These are phyloP conservation scores for Apiospora marii DNA, from an alignment of 2,329 filamentous ascomycete species.

Conservation along the genomic window DNA sequence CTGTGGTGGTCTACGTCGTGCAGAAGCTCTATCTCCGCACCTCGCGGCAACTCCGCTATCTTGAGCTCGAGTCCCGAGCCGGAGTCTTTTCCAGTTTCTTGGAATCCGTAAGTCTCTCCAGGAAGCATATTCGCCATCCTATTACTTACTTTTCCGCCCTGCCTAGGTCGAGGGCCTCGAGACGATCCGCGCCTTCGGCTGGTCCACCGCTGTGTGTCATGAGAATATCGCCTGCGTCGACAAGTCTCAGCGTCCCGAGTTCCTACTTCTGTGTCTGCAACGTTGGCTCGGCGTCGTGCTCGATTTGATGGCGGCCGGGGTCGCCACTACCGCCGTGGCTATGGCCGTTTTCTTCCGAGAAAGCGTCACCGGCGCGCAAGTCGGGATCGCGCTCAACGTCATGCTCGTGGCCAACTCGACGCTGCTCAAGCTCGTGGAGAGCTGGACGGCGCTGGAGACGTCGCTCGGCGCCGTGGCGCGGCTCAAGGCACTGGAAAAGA, in stretches of 20 bases:
- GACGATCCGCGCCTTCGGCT: constrained; percentile 58
- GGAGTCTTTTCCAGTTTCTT: constrained; percentile 50
- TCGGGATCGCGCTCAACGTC: constrained; percentile 47
- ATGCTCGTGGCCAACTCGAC: constrained; percentile 46
- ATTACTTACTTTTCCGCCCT: too few species aligned
- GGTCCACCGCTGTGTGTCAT: constrained; percentile 41
- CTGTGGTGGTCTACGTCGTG: constrained; percentile 51
- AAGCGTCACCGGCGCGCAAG: constrained; percentile 37
- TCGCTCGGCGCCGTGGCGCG: constrained; percentile 46
- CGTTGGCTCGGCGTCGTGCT: constrained; percentile 61
- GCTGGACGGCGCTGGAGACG: constrained; percentile 46
- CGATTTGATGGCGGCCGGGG: constrained; percentile 55
- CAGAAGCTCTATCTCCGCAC: constrained; percentile 62
- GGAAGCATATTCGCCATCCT: too few species aligned
- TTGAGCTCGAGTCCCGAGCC: constrained; percentile 63
- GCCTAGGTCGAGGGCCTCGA: background rate
- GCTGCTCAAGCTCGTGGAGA: constrained; percentile 42
- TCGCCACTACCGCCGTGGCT: constrained; percentile 48
- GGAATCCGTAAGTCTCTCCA: constrained; percentile 37
- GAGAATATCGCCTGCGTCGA: constrained; percentile 46
- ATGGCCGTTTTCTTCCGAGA: constrained; percentile 37
- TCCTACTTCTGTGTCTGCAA: constrained; percentile 58
- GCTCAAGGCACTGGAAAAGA: constrained; percentile 40
- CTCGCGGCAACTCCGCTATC: constrained; percentile 61
- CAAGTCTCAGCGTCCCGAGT: constrained; percentile 56